Evolutionary conservation across 352 stramenopile genomes (phyloP).

Genomic region (Phytophthora nicotianae): DNA sequence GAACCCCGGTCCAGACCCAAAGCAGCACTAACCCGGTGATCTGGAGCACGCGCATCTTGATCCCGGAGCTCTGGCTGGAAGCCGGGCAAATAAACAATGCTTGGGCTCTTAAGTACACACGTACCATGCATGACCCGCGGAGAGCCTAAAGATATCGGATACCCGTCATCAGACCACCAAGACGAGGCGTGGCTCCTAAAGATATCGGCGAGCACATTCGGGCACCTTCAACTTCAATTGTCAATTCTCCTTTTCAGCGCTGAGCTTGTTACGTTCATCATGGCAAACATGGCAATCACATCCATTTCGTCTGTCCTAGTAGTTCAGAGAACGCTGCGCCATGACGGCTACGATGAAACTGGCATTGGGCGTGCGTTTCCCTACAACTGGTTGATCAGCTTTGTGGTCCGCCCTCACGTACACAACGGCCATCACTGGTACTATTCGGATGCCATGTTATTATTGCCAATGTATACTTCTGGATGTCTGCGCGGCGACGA

Average conservation of each 20-base stretch:
- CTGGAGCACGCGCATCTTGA: conserved; percentile 34
- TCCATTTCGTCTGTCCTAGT: conserved; percentile 14
- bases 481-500: conserved; percentile 28
- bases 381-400: conserved; percentile 12
- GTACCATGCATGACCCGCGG: too few species aligned
- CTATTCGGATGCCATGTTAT: conserved; percentile 22
- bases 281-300: conserved; percentile 14
- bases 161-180: conserved; percentile 29
- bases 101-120: too few species aligned
- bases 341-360: conserved; percentile 13
- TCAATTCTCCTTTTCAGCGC: conserved; percentile 1
- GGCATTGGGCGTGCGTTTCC: conserved; percentile 4
- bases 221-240: conserved; percentile 3
- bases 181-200: conserved; percentile 24
- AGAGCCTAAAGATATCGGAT: conserved; percentile 31
- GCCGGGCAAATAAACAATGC: conserved; percentile 18
- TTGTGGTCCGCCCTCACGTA: conserved; percentile 12
- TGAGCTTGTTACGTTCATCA: background rate
- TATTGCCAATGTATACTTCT: conserved; percentile 19
- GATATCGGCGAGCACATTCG: conserved; percentile 15
- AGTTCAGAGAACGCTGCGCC: conserved; percentile 14
- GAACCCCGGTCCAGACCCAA: conserved; percentile 27
- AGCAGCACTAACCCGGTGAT: conserved; percentile 24
- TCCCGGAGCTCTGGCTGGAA: conserved; percentile 2
- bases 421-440: conserved; percentile 27